phyloP scores from a whole-genome alignment of 768 basidiomycete genomes.

The Suillus tomentosus region DNA sequence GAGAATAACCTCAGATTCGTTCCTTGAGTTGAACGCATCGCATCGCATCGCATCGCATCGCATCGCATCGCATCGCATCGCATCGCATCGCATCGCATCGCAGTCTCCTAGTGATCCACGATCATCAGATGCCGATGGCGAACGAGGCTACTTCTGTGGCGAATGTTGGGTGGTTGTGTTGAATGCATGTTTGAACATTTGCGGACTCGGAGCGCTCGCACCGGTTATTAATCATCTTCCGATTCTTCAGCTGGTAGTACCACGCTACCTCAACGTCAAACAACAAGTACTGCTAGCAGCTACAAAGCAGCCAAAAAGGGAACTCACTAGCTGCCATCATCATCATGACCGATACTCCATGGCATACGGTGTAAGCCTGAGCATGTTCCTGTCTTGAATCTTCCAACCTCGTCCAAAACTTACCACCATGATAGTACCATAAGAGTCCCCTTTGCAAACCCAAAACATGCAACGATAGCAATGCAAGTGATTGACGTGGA shows the following conservation, averaged over 20 bases:
- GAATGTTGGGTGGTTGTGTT: background rate
- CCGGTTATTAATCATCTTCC: background rate
- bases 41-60: background rate
- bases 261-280: background rate
- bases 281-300: background rate
- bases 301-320: background rate
- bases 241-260: background rate
- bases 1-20: background rate
- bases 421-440: slow-evolving; percentile 49
- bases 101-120: background rate
- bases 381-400: background rate
- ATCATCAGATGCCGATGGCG: background rate
- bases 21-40: background rate
- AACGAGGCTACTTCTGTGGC: background rate
- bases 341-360: slow-evolving; percentile 34
- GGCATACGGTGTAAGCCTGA: slow-evolving; percentile 57
- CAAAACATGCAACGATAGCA: slow-evolving; percentile 77
- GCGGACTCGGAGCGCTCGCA: background rate
- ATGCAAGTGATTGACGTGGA: slow-evolving; percentile 88
- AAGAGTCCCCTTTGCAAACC: slow-evolving; percentile 74
- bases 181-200: background rate
- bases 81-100: background rate
- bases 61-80: background rate
- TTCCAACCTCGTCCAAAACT: background rate
- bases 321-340: slow-evolving; percentile 10